Evolutionary conservation across 805 yeast species (phyloP).

Genomic region (Candida coleopterorum): DNA sequence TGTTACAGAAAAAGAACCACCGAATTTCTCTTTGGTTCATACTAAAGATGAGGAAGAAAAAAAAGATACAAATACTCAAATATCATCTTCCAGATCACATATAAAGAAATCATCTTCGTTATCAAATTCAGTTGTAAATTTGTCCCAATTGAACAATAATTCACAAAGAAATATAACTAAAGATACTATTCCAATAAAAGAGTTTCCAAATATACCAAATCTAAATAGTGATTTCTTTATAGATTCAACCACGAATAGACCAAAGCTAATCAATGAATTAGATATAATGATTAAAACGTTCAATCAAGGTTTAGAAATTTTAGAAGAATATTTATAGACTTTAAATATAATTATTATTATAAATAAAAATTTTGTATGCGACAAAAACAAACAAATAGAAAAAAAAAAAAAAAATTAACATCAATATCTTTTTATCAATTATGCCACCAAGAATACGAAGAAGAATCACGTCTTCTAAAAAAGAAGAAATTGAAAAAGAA

Average conservation of each 20-base stretch:
- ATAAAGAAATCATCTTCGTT: slow-evolving; percentile 4
- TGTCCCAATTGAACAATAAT: slow-evolving; percentile 1
- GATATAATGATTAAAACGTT: slow-evolving; percentile 35
- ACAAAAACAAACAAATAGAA: slow-evolving; percentile 1
- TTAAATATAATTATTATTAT: too few relatives aligned
- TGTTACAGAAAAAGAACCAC: slow-evolving; percentile 52
- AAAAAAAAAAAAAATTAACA: not conserved
- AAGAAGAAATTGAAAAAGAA: slow-evolving; percentile 40
- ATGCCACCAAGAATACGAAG: slow-evolving; percentile 43
- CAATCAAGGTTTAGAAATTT: slow-evolving; percentile 36
- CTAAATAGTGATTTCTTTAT: slow-evolving; percentile 33
- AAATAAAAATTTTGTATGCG: too few relatives aligned
- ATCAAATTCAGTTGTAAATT: not conserved
- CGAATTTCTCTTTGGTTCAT: slow-evolving; percentile 8
- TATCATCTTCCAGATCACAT: slow-evolving; percentile 4
- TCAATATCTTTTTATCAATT: too few relatives aligned
- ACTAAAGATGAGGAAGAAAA: slow-evolving; percentile 10
- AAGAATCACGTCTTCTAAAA: slow-evolving; percentile 36
- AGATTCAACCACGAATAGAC: slow-evolving; percentile 30
- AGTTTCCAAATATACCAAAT: slow-evolving; percentile 33
- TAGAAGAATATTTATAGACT: slow-evolving; percentile 24
- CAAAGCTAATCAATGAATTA: slow-evolving; percentile 30
- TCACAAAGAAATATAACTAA: slow-evolving; percentile 1
- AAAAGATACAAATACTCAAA: slow-evolving; percentile 12
- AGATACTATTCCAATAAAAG: not conserved